phyloP scores from a whole-genome alignment of 1,284 basidiomycete genomes.

The Trametes pubescens region DNA sequence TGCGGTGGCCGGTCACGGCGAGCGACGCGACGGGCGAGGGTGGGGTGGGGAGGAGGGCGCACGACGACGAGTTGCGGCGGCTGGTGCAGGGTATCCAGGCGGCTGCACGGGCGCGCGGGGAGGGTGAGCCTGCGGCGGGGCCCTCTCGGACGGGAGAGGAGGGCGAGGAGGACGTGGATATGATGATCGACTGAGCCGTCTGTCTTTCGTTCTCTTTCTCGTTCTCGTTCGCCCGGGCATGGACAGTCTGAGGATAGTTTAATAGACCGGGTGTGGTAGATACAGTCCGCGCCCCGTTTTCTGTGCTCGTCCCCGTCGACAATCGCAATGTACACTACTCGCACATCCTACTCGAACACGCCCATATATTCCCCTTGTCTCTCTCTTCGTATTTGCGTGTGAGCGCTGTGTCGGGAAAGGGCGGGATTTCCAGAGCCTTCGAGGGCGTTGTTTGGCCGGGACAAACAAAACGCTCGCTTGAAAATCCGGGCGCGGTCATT shows the following conservation, averaged over 20 bases:
- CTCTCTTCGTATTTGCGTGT: not conserved
- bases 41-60: not conserved
- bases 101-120: not conserved
- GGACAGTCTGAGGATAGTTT: not conserved
- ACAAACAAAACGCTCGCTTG: constrained; percentile 39
- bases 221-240: not conserved
- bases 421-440: constrained; percentile 37
- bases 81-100: constrained; percentile 10
- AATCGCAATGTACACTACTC: constrained; percentile 40
- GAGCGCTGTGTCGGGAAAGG: not conserved
- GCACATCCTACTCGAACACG: constrained; percentile 32
- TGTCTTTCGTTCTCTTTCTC: not conserved
- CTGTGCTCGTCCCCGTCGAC: constrained; percentile 17
- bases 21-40: not conserved
- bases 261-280: constrained; percentile 1
- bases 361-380: not conserved
- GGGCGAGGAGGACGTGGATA: constrained; percentile 27
- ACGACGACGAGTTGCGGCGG: constrained; percentile 6
- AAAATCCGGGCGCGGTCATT: constrained; percentile 33
- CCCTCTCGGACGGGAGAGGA: not conserved
- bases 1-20: constrained; percentile 12
- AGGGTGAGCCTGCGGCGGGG: not conserved
- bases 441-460: constrained; percentile 38
- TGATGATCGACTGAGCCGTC: constrained; percentile 27
- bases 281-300: constrained; percentile 2